Evolutionary conservation across 768 basidiomycete species (phyloP).

Genomic region (Pleurotus eryngii): DNA sequence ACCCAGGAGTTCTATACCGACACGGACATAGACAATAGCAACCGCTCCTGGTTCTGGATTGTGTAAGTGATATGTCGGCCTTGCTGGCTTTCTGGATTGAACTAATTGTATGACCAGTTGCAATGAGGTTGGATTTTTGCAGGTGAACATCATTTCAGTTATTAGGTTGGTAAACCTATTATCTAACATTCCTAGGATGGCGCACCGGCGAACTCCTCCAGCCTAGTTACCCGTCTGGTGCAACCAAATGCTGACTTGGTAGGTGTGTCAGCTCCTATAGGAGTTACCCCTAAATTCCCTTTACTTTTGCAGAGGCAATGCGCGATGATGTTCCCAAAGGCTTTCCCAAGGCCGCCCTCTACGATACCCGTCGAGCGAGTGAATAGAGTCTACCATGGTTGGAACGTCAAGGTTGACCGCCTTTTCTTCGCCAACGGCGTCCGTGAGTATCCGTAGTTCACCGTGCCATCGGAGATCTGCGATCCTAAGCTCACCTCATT

Average conservation of each 20-base stretch:
- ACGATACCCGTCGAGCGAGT: conserved; percentile 41
- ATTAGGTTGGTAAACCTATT: not conserved
- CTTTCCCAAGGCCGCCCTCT: conserved; percentile 57
- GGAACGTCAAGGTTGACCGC: conserved; percentile 53
- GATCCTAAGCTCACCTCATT: not conserved
- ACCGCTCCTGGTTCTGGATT: conserved; percentile 72
- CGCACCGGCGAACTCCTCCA: conserved; percentile 33
- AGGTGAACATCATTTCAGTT: conserved; percentile 24
- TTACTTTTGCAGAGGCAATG: conserved; percentile 55
- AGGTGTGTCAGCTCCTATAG: conserved; percentile 11
- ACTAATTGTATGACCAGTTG: conserved; percentile 38
- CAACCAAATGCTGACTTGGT: conserved; percentile 56
- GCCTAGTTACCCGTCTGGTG: conserved; percentile 54
- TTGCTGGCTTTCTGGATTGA: no score
- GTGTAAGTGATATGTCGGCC: conserved; percentile 34
- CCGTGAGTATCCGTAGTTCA: conserved; percentile 38
- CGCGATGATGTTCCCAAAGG: conserved; percentile 60
- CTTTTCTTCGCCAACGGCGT: conserved; percentile 71
- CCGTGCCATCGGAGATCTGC: not conserved
- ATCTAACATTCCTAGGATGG: conserved; percentile 31
- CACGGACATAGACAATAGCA: conserved; percentile 49
- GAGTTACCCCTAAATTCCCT: not conserved
- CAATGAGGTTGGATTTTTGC: conserved; percentile 64
- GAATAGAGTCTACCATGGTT: conserved; percentile 52
- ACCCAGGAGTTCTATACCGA: conserved; percentile 47